Evolutionary conservation across 176 grass and related monocot genomes (phyloP).

Genomic region (Oryza australiensis): DNA sequence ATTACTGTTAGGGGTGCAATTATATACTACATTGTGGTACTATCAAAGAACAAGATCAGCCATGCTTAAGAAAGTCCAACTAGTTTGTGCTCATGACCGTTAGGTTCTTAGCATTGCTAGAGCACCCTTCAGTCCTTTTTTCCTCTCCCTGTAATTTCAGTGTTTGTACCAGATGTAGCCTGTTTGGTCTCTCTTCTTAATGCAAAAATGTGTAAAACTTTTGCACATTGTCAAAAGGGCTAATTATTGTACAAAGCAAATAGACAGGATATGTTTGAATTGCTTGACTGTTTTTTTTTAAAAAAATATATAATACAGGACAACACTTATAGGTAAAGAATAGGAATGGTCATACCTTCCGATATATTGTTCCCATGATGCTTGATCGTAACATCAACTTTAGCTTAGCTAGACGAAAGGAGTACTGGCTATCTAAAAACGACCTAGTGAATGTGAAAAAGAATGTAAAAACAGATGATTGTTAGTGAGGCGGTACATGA

Average conservation of each 20-base stretch:
- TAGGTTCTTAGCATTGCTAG: too few species aligned
- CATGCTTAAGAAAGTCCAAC: background rate
- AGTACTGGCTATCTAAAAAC: slow-evolving; percentile 90
- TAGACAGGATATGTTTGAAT: background rate
- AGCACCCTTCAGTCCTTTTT: too few species aligned
- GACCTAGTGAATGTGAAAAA: slow-evolving; percentile 51
- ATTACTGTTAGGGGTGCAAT: background rate
- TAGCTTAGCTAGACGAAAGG: slow-evolving; percentile 79
- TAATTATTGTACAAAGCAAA: background rate
- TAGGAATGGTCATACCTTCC: slow-evolving; percentile 60
- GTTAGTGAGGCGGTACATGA: background rate
- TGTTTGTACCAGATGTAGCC: too few species aligned
- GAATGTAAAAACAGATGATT: slow-evolving; percentile 21
- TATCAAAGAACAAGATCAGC: background rate
- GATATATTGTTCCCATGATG: slow-evolving; percentile 81
- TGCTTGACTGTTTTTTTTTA: background rate
- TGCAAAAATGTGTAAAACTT: too few species aligned
- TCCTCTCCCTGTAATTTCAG: too few species aligned
- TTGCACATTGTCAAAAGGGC: too few species aligned
- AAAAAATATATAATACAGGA: background rate
- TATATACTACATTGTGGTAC: background rate
- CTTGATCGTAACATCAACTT: slow-evolving; percentile 95
- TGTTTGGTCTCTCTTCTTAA: too few species aligned
- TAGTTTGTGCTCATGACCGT: background rate
- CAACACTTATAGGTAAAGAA: background rate